Evolutionary conservation across 495 filamentous ascomycete species (phyloP).

Genomic region (Tuber melanosporum): DNA sequence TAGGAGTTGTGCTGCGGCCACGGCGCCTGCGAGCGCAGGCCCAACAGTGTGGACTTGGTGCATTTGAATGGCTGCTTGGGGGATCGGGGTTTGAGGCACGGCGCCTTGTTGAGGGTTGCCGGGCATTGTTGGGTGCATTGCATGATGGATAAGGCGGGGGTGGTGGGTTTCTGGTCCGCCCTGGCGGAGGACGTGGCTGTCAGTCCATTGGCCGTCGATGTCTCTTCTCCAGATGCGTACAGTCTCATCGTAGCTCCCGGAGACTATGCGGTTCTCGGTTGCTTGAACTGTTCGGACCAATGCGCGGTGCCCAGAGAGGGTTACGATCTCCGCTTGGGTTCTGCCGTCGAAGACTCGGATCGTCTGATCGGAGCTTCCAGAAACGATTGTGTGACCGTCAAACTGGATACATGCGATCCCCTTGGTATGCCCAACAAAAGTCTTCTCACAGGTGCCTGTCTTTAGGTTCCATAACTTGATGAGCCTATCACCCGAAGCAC

Average conservation of each 20-base stretch:
- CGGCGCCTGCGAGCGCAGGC: slow-evolving; percentile 28
- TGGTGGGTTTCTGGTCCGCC: slow-evolving; percentile 15
- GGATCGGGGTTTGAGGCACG: slow-evolving; percentile 17
- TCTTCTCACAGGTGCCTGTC: slow-evolving; percentile 65
- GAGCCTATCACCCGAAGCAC: slow-evolving; percentile 83
- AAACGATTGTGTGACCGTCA: slow-evolving; percentile 93
- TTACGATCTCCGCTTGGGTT: slow-evolving; percentile 80
- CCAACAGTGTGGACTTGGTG: slow-evolving; percentile 35
- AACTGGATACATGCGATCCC: slow-evolving; percentile 97
- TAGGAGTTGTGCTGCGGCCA: slow-evolving; percentile 33
- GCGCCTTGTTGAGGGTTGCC: slow-evolving; percentile 21
- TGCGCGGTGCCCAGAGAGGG: slow-evolving; percentile 67
- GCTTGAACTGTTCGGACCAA: slow-evolving; percentile 90
- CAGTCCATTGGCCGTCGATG: slow-evolving; percentile 70
- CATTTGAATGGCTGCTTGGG: slow-evolving; percentile 26
- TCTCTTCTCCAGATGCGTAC: slow-evolving; percentile 91
- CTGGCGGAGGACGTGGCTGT: slow-evolving; percentile 65
- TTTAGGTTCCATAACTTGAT: slow-evolving; percentile 92
- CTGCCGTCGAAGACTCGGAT: slow-evolving; percentile 87
- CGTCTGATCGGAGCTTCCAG: slow-evolving; percentile 88
- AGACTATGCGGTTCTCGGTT: slow-evolving; percentile 79
- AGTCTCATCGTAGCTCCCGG: slow-evolving; percentile 89
- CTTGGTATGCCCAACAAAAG: slow-evolving; percentile 79
- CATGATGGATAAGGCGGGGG: slow-evolving; percentile 7
- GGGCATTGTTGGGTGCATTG: slow-evolving; percentile 19